Evolutionary conservation across 1,284 basidiomycete genomes (phyloP).

Genomic region (Mycena sp.): DNA sequence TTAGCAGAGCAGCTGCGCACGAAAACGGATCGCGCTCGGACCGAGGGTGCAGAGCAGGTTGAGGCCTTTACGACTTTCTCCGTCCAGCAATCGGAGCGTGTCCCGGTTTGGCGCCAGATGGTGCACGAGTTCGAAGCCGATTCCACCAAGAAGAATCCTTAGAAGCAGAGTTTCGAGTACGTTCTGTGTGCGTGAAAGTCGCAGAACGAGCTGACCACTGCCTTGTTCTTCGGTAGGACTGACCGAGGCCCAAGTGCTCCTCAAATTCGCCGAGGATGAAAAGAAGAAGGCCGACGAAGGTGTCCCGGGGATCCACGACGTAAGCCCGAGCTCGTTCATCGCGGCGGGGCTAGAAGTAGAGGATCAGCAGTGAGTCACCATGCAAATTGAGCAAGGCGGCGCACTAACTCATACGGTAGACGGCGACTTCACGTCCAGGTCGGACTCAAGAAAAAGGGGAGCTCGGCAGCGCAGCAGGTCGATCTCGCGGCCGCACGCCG

Average conservation of each 20-base stretch:
- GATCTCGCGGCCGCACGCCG: background rate
- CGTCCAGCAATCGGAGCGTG: background rate
- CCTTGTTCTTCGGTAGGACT: background rate
- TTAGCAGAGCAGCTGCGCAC: background rate
- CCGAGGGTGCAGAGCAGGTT: background rate
- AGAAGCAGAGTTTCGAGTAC: background rate
- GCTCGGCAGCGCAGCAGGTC: background rate
- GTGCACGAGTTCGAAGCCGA: constrained; percentile 8
- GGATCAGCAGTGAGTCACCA: constrained; percentile 17
- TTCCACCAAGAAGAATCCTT: background rate
- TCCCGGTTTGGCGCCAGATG: background rate
- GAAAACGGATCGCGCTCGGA: background rate
- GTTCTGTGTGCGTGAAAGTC: too few species aligned
- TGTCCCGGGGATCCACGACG: background rate
- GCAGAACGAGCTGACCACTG: too few species aligned
- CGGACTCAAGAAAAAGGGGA: constrained; percentile 1
- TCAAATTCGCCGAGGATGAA: constrained; percentile 15
- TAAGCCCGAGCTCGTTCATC: constrained; percentile 9
- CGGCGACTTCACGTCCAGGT: background rate
- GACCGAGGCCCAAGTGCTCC: constrained; percentile 12
- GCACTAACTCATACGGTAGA: background rate
- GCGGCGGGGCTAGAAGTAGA: constrained; percentile 8
- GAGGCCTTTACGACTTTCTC: constrained; percentile 3
- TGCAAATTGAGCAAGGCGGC: too few species aligned
- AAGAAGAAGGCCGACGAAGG: background rate